phyloP scores from a whole-genome alignment of 2,329 filamentous ascomycete genomes.

The Fusarium chaquense region DNA sequence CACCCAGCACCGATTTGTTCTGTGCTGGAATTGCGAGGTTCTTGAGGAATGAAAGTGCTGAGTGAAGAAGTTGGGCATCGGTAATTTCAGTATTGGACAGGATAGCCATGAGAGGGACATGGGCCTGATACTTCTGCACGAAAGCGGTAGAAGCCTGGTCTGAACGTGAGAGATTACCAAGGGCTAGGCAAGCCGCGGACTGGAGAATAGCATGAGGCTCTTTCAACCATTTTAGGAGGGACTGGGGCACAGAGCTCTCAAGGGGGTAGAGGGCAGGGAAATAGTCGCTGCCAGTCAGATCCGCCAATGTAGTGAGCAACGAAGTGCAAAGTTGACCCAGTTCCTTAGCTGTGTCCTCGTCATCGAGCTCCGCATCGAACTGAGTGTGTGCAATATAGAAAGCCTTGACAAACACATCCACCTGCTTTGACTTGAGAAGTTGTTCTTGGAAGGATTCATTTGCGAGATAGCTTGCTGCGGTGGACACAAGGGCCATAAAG shows the following conservation, averaged over 20 bases:
- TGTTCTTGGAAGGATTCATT: constrained; percentile 63
- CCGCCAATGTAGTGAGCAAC: constrained; percentile 65
- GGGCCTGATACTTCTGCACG: constrained; percentile 57
- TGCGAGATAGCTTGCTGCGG: constrained; percentile 68
- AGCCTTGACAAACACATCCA: constrained; percentile 60
- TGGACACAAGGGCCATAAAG: constrained; percentile 64
- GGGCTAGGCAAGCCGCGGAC: constrained; percentile 68
- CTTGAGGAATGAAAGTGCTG: constrained; percentile 70
- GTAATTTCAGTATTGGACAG: constrained; percentile 57
- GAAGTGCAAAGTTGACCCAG: constrained; percentile 63
- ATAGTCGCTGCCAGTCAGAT: constrained; percentile 63
- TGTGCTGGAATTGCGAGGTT: constrained; percentile 70
- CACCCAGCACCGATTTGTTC: constrained; percentile 66
- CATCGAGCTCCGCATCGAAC: constrained; percentile 58
- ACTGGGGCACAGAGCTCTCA: constrained; percentile 56
- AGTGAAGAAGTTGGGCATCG: constrained; percentile 67
- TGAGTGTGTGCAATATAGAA: constrained; percentile 62
- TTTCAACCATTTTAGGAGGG: constrained; percentile 62
- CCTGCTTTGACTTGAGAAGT: constrained; percentile 56
- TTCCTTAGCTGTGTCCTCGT: constrained; percentile 58
- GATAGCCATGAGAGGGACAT: constrained; percentile 60
- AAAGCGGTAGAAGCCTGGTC: constrained; percentile 66
- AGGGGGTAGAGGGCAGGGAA: constrained; percentile 60
- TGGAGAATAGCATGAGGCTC: constrained; percentile 59
- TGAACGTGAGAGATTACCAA: constrained; percentile 72